phyloP scores from a whole-genome alignment of 1,139 yeast genomes.

The Entelexis sorbosivorans region DNA sequence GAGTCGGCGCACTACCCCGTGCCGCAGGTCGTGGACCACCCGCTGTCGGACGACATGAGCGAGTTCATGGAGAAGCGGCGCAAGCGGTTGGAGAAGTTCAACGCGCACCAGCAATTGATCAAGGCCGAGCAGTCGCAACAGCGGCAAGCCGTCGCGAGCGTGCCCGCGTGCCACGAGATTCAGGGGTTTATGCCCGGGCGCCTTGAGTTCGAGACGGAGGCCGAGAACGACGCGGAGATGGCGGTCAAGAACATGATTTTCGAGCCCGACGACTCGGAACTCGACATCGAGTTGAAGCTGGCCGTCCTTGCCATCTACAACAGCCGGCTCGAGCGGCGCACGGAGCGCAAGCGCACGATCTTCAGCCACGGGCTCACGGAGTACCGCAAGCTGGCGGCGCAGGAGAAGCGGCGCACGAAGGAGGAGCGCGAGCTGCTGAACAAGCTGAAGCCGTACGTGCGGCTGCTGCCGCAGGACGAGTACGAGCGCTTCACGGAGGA shows the following conservation, averaged over 20 bases:
- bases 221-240: slow-evolving; percentile 91
- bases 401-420: slow-evolving; percentile 70
- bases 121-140: slow-evolving; percentile 41
- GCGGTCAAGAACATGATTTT: slow-evolving; percentile 91
- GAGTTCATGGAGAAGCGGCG: slow-evolving; percentile 62
- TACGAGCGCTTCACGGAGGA: slow-evolving; percentile 64
- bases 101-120: slow-evolving; percentile 37
- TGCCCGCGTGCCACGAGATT: slow-evolving; percentile 90
- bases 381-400: slow-evolving; percentile 64
- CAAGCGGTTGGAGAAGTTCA: slow-evolving; percentile 56
- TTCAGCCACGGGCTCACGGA: slow-evolving; percentile 70
- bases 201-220: slow-evolving; percentile 88
- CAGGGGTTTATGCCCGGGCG: slow-evolving; percentile 99
- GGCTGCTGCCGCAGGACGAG: slow-evolving; percentile 70
- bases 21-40: slow-evolving; percentile 58
- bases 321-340: slow-evolving; percentile 78
- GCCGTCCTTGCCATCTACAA: slow-evolving; percentile 82
- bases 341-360: slow-evolving; percentile 78
- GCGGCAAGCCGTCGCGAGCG: slow-evolving; percentile 45
- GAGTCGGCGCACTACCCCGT: slow-evolving; percentile 61
- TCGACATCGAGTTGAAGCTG: slow-evolving; percentile 79
- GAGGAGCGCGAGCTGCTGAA: slow-evolving; percentile 78
- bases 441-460: slow-evolving; percentile 67
- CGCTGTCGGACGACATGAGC: slow-evolving; percentile 41
- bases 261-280: slow-evolving; percentile 81